Percentiles rank a stretch among this genome's conserved stretches.
These are phyloP conservation scores for Globisporangium nodosum DNA, from an alignment of 352 stramenopile genomes.

Conservation along the genomic window DNA sequence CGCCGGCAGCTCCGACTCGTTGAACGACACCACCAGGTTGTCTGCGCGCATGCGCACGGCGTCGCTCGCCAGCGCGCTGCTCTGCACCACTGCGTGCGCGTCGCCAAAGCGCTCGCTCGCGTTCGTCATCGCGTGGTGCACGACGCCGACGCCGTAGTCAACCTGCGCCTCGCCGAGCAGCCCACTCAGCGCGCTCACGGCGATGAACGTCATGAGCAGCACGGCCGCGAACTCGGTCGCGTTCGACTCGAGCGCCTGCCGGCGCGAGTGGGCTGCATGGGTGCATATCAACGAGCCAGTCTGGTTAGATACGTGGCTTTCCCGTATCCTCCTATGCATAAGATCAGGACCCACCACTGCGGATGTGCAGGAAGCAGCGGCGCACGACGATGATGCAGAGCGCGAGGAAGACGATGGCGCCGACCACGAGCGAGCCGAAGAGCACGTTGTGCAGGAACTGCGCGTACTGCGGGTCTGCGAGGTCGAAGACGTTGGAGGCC, in stretches of 20 bases:
- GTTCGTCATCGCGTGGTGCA: conserved; percentile 72
- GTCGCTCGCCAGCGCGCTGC: conserved; percentile 32
- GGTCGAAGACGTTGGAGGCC: conserved; percentile 45
- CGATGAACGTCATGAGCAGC: conserved; percentile 63
- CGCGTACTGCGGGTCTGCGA: conserved; percentile 42
- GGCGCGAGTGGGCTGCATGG: conserved; percentile 32
- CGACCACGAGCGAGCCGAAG: conserved; percentile 58
- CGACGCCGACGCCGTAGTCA: conserved; percentile 74
- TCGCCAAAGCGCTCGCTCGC: conserved; percentile 46
- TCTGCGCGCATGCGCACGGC: conserved; percentile 43
- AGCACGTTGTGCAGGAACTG: conserved; percentile 68
- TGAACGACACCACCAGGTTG: conserved; percentile 62
- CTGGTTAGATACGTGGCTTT: not conserved
- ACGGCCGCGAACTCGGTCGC: conserved; percentile 67
- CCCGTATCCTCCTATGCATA: not conserved
- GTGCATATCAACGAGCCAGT: not conserved
- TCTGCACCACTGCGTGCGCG: conserved; percentile 25
- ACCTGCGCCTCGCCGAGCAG: conserved; percentile 74
- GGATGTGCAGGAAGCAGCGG: conserved; percentile 65
- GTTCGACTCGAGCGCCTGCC: conserved; percentile 37
- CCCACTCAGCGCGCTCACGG: conserved; percentile 61
- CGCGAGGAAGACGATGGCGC: conserved; percentile 52
- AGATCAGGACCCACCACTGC: conserved; percentile 31
- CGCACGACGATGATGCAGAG: conserved; percentile 66
- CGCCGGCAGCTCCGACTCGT: conserved; percentile 54